phyloP scores from a whole-genome alignment of 495 filamentous ascomycete species.

The Trichoderma erinaceum region DNA sequence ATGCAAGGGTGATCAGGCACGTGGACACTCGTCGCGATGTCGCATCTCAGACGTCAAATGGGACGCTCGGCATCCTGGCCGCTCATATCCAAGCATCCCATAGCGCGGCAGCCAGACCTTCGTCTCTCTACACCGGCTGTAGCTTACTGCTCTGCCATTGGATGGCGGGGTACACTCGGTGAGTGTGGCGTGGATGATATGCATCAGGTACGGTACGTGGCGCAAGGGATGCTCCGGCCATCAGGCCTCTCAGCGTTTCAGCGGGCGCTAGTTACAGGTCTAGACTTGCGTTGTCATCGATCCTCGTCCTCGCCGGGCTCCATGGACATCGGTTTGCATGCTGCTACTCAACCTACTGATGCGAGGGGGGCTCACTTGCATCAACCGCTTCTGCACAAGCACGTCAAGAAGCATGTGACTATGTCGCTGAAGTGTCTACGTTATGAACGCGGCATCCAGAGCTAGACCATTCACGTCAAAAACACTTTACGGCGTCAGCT shows the following conservation, averaged over 20 bases:
- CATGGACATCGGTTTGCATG: not conserved
- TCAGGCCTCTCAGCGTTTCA: not conserved
- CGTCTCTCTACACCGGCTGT: conserved; percentile 5
- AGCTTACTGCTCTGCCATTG: conserved; percentile 9
- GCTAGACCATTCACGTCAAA: not conserved
- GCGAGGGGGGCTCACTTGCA: conserved; percentile 2
- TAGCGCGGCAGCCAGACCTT: conserved; percentile 4
- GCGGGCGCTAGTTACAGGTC: conserved; percentile 3
- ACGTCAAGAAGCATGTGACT: not conserved
- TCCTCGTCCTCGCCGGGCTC: not conserved
- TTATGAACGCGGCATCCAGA: not conserved
- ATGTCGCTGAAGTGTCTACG: not conserved
- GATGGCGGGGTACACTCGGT: conserved; percentile 8
- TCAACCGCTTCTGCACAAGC: not conserved
- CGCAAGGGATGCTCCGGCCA: conserved; percentile 4
- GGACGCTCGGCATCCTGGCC: not conserved
- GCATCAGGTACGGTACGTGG: conserved; percentile 13
- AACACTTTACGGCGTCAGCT: not conserved
- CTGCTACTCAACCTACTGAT: not conserved
- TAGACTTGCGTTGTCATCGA: conserved; percentile 1
- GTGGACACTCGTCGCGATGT: conserved; percentile 7
- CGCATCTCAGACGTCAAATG: conserved; percentile 3
- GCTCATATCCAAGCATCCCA: not conserved
- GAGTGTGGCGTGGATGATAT: conserved; percentile 12
- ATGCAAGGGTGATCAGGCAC: conserved; percentile 14